Conservation (phyloP, 352 stramenopile species). For the Peronospora tabacina region DNA sequence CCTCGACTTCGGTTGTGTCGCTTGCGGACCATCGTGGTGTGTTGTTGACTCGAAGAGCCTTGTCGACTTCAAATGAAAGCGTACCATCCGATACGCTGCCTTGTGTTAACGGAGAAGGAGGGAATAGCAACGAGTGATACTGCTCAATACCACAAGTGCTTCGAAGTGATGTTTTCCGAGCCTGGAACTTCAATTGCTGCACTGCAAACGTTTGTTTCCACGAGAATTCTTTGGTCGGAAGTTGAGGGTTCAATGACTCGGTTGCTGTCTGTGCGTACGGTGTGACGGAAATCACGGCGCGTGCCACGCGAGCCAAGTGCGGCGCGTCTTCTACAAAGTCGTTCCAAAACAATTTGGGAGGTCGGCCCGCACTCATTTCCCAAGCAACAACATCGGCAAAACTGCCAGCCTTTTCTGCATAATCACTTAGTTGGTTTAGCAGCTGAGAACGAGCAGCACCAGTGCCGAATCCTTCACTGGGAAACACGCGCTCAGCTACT, state of each 20-base stretch:
- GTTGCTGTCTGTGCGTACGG: slow-evolving; percentile 15
- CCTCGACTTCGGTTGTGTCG: slow-evolving; percentile 10
- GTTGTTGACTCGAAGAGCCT: slow-evolving; percentile 1
- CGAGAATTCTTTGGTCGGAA: slow-evolving; percentile 4
- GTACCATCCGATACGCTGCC: slow-evolving; percentile 2
- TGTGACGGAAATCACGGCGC: slow-evolving; percentile 24
- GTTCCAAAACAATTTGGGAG: slow-evolving; percentile 39
- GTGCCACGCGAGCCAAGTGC: slow-evolving; percentile 35
- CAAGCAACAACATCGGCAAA: slow-evolving; percentile 41
- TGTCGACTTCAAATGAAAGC: slow-evolving; percentile 6
- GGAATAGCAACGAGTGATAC: slow-evolving; percentile 21
- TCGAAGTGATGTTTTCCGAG: slow-evolving; percentile 2
- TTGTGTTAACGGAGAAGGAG: slow-evolving; percentile 1
- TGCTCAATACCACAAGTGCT: background rate
- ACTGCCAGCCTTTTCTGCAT: slow-evolving; percentile 26
- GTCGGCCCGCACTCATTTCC: slow-evolving; percentile 39
- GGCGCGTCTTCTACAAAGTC: slow-evolving; percentile 41
- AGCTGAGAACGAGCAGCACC: slow-evolving; percentile 17
- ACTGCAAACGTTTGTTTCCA: slow-evolving; percentile 23
- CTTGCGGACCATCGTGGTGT: slow-evolving; percentile 5
- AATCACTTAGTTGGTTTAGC: slow-evolving; percentile 35
- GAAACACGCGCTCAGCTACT: slow-evolving; percentile 24
- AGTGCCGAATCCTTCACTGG: slow-evolving; percentile 13
- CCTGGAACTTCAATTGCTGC: slow-evolving; percentile 29
- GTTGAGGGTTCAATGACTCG: slow-evolving; percentile 3